Base-by-base conservation (phyloP, 768 basidiomycete species). In the Chalciporus chontae region DNA sequence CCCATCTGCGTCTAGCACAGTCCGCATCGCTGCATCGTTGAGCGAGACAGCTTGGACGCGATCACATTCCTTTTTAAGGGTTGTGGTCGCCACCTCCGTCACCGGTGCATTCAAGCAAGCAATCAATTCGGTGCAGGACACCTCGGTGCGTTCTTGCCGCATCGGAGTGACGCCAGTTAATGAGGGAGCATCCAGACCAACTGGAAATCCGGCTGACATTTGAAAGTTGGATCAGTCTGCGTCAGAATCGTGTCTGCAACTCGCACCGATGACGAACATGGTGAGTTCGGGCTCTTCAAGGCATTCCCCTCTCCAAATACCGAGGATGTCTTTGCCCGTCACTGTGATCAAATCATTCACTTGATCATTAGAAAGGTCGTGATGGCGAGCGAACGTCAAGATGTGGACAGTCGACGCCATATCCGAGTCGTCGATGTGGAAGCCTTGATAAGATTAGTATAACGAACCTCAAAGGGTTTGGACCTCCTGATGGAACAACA, bases 71-170 rank as follows among this genome's bases (percentile, higher is more conserved):
- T 21, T 17, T 41, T 34, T 41, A 21, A 48, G 11, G 23, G 8
- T 8, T 5, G 21, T 34, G 11, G 23, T 31, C 23, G 47, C 47
- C 11, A 41, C 23, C 17, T 48, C 47, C 7, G 40, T 42, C 23
- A 42, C 47, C 3, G 47, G 47, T 32, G 47, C 31, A 26, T 26
- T 42, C 47, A 48, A 19, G 32, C 47, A 48, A 34, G 40, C 29
- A 11, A 34, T 0, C 40, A 48, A 18, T 11, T 39, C 8, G 18
- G 47, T 10, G 17, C 9, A 8, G 3, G 31, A 17, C 10, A 48
- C 2, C 18, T 41, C 40, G 2, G 40, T 41, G 23, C 8, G n/a
- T 23, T 41, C 21, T 14, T 41, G 47, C 13, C 24, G 15, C 17
- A n/a, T 48, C 18, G 47, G 31, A n/a, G 21, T 41, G n/a, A 18